Conservation (phyloP, 176 grass and related monocot species). For the Lolium rigidum region DNA sequence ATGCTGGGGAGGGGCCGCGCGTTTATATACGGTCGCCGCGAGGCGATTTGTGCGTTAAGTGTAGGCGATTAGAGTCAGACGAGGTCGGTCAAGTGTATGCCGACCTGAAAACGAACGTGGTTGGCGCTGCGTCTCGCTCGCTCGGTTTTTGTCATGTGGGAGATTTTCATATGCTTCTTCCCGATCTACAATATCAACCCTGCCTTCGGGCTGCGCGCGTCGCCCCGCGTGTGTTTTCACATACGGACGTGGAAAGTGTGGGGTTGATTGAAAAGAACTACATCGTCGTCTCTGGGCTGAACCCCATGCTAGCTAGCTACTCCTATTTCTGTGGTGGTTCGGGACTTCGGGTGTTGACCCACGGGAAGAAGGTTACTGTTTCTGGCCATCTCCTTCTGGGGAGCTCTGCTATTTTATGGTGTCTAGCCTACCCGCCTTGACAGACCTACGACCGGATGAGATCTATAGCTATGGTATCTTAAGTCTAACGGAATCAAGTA, state of each 20-base stretch:
- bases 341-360: neutral
- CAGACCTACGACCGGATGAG: neutral
- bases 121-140: conserved; percentile 46
- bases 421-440: neutral
- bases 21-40: conserved; percentile 37
- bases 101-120: conserved; percentile 42
- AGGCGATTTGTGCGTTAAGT: conserved; percentile 35
- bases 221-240: neutral
- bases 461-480: neutral
- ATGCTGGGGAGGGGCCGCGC: conserved; percentile 17
- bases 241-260: conserved; percentile 10
- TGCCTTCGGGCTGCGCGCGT: no score
- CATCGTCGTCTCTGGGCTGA: no score
- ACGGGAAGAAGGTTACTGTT: neutral
- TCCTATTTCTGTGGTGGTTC: neutral
- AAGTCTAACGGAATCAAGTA: neutral
- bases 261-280: neutral
- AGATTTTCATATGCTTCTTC: neutral
- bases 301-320: no score
- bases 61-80: conserved; percentile 32
- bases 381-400: neutral
- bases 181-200: neutral
- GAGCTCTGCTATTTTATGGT: neutral
- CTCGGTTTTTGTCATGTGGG: neutral
- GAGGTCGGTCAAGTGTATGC: conserved; percentile 30